Base-by-base conservation (phyloP, 148 eudicot genomes). In the Rhododendron griersonianum region DNA sequence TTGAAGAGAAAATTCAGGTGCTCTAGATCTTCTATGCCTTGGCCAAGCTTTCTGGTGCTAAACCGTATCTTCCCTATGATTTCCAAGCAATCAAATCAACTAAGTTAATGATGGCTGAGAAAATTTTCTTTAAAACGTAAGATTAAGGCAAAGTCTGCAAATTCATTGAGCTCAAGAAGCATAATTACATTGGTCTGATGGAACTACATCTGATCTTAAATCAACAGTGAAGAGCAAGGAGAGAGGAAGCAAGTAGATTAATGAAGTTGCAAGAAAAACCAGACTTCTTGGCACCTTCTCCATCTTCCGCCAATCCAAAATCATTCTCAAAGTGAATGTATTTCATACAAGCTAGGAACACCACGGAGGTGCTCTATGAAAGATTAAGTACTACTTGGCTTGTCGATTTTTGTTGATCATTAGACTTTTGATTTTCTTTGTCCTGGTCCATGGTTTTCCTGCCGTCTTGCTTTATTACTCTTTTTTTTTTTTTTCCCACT, bases 31-130 rank as follows among this genome's bases (percentile, higher is more conserved):
- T 67, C 87, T 16, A 37, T 23, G 35, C 25, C 50, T 47, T 47
- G 50, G 50, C 50, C 50, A 47, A 47, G 11, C 50, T 47, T 47
- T 47, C 50, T 47, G 50, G 11, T 78, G 16, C n/a, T 18, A 14
- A 41, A 1, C 45, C 19, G 57, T 13, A 84, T 76, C 21, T 84
- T 88, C 91, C 93, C 93, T 90, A 81, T 67, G 74, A 83, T 51
- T 65, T 78, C 82, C 25, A 37, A 48, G 81, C 44, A 39, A 41
- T 15, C 50, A 85, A 15, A 85, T 39, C 48, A 78, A 41, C 19
- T 18, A 59, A 21, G 73, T 82, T 37, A 50, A 47, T 41, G 50
- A 47, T 47, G 50, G 50, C 50, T 47, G 2, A 47, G 50, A 41
- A 41, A 41, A 9, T 47, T 47, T 15, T 37, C 7, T 10, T 47